Base-by-base conservation (phyloP, 140 eudicot species). In the Cichorium intybus region DNA sequence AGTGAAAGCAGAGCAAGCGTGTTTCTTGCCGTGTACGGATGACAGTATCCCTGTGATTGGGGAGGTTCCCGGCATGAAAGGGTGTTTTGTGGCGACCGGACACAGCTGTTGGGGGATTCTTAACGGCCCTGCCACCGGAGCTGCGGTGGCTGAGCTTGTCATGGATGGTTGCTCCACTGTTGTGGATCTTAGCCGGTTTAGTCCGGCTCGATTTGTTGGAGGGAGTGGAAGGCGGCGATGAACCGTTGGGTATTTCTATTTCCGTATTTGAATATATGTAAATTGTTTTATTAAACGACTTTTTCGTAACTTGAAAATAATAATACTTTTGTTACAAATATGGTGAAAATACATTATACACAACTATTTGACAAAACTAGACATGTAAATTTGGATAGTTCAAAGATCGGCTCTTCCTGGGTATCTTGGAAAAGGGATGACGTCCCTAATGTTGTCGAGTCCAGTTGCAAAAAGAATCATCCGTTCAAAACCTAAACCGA, bases 21-120 rank as follows among this genome's bases (percentile, higher is more conserved):
- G 99, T 68, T 80, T 93, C 77, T 76, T 93, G 77, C 99, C 99
- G 4, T 93, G 93, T 67, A 88, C 96, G 0, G 88, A 88, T 35
- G 99, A 88, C 69, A 78, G 79, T 29, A 18, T 72, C 18, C 99
- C 99, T 4, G 78, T 88, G 14, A 88, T 88, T 5, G 99, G 99
- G 20, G 90, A 93, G 73, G 74, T 93, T 64, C 95, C 89, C 0
- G 89, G 91, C 11, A 70, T 88, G 49, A 64, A 76, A 50, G 94
- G 93, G 2, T 93, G 99, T 65, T 93, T 71, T 69, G 95, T 93
- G 68, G 99, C 97, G 4, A 93, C 97, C 0, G 99, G 95, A 10
- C 99, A 93, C 64, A 93, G 85, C 35, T 93, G 97, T 65, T 93
- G 97, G 97, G 99, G 99, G 17, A 93, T 88, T 54, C 88, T 93